phyloP scores from a whole-genome alignment of 352 stramenopile genomes.

The Pythium grandisporangium region DNA sequence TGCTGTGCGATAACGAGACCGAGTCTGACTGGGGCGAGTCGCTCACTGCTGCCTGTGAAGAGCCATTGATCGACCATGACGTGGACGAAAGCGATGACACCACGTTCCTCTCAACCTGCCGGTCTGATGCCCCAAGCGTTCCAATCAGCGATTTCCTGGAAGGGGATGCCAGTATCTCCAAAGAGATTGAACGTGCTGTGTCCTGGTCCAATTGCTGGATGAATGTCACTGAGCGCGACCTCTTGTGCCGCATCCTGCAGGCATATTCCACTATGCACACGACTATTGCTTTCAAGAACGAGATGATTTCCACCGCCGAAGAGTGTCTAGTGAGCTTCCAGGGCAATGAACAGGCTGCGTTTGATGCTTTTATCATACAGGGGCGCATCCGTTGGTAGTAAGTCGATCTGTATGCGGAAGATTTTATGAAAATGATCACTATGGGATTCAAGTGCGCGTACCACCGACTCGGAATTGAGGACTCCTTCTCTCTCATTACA shows the following conservation, averaged over 20 bases:
- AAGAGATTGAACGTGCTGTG: constrained; percentile 16
- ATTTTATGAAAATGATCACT: no score
- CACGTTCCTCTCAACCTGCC: constrained; percentile 7
- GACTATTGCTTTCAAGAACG: constrained; percentile 11
- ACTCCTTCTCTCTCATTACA: constrained; percentile 21
- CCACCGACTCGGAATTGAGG: constrained; percentile 1
- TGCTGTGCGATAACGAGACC: constrained; percentile 7
- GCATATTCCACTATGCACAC: constrained; percentile 17
- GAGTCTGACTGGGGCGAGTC: constrained; percentile 15
- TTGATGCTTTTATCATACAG: constrained; percentile 19
- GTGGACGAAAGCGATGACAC: neutral
- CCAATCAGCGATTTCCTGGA: no score
- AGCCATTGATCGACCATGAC: neutral
- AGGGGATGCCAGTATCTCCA: no score
- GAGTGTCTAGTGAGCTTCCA: constrained; percentile 23
- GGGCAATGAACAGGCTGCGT: constrained; percentile 19
- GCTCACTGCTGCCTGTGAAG: constrained; percentile 4
- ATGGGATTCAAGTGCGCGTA: no score
- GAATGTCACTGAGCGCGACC: constrained; percentile 20
- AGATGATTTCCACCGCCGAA: constrained; percentile 21
- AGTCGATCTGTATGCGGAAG: no score
- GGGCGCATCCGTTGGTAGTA: constrained; percentile 10
- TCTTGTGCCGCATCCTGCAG: constrained; percentile 17
- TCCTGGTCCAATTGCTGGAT: constrained; percentile 25
- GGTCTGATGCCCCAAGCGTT: no score